Evolutionary conservation across 371 early-diverging fungal genomes (phyloP).

Genomic region (Dichotomocladium elegans): DNA sequence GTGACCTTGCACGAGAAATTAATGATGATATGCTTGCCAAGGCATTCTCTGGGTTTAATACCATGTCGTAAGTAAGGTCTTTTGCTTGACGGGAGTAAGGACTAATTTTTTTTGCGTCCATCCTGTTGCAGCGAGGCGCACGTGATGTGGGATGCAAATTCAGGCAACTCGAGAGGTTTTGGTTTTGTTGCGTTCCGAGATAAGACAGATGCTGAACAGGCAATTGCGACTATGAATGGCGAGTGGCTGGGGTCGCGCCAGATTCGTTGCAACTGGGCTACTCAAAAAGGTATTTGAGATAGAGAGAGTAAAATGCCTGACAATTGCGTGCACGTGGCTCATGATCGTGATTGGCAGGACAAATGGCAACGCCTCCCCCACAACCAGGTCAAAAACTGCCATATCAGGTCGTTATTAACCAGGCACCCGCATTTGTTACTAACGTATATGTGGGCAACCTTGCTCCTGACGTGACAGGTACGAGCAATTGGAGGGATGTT

Average conservation of each 20-base stretch:
- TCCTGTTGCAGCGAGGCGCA: conserved; percentile 29
- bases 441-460: conserved; percentile 89
- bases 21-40: conserved; percentile 69
- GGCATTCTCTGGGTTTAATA: conserved; percentile 62
- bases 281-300: conserved; percentile 38
- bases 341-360: conserved; percentile 17
- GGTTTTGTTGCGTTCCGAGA: conserved; percentile 83
- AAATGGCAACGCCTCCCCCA: conserved; percentile 51
- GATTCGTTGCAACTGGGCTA: conserved; percentile 72
- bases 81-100: neutral
- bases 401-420: conserved; percentile 69
- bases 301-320: neutral
- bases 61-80: conserved; percentile 52
- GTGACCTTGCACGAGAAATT: conserved; percentile 84
- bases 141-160: conserved; percentile 75
- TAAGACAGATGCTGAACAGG: conserved; percentile 75
- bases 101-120: neutral
- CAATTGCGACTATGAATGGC: conserved; percentile 87
- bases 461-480: conserved; percentile 69
- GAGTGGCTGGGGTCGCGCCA: conserved; percentile 59
- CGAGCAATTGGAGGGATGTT: neutral
- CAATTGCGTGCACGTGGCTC: too few relatives aligned
- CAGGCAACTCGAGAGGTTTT: conserved; percentile 80
- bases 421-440: conserved; percentile 76
- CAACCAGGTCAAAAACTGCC: conserved; percentile 53